Evolutionary conservation across 495 filamentous ascomycete genomes (phyloP).

Genomic region (Aspergillus cavernicola): DNA sequence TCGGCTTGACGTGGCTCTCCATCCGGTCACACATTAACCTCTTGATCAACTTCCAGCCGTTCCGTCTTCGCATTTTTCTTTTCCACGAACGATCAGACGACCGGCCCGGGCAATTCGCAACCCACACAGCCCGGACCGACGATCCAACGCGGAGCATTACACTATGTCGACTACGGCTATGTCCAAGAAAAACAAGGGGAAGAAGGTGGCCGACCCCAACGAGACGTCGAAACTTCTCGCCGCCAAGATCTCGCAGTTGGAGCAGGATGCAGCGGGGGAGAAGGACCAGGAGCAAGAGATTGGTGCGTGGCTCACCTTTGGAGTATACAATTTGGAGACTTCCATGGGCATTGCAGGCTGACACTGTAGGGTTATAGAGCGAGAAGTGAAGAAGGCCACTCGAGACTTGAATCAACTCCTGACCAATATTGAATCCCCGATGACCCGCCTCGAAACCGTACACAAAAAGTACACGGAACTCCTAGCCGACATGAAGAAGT

Average conservation of each 20-base stretch:
- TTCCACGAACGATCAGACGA: constrained; percentile 22
- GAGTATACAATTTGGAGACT: constrained; percentile 6
- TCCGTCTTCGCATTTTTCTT: constrained; percentile 27
- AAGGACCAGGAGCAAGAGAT: constrained; percentile 96
- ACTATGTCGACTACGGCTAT: constrained; percentile 43
- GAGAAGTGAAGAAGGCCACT: constrained; percentile 89
- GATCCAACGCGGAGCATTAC: neutral
- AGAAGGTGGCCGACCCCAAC: constrained; percentile 70
- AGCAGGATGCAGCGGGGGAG: constrained; percentile 85
- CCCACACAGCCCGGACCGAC: neutral
- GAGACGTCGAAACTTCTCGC: constrained; percentile 87
- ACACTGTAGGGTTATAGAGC: constrained; percentile 49
- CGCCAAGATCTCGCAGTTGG: constrained; percentile 91
- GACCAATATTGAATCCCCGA: constrained; percentile 70
- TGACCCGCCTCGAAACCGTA: constrained; percentile 75
- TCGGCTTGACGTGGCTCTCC: constrained; percentile 13
- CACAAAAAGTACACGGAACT: constrained; percentile 90
- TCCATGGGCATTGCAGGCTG: constrained; percentile 1
- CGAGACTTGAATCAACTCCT: constrained; percentile 80
- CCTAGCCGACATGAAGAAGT: constrained; percentile 86
- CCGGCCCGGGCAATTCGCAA: constrained; percentile 12
- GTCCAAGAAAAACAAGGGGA: constrained; percentile 68
- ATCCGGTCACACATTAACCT: constrained; percentile 16
- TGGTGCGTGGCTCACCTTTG: constrained; percentile 60
- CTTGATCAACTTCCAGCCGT: constrained; percentile 8